Evolutionary conservation across 352 stramenopile genomes (phyloP).

Genomic region (Phytophthora meadii): DNA sequence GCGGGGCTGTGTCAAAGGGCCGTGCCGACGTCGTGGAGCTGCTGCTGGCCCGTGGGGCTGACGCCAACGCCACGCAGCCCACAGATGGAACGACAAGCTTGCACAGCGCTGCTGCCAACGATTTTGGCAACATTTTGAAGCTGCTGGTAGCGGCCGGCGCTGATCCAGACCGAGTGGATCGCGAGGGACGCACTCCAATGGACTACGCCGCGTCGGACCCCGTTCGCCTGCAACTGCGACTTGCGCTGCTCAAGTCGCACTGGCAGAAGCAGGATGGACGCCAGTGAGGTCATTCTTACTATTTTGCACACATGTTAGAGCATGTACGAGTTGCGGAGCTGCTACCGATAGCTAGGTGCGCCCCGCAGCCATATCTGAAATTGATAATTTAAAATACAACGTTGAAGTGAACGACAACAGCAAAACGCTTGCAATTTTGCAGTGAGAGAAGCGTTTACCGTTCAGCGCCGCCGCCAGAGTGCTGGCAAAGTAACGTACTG

Average conservation of each 20-base stretch:
- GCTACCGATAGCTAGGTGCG: slow-evolving; percentile 5
- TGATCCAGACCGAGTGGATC: slow-evolving; percentile 46
- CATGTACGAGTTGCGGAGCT: slow-evolving; percentile 33
- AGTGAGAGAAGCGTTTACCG: background rate
- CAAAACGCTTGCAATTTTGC: background rate
- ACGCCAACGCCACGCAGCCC: slow-evolving; percentile 49
- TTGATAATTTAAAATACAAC: slow-evolving; percentile 31
- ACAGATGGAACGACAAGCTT: slow-evolving; percentile 55
- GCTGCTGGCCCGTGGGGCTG: slow-evolving; percentile 46
- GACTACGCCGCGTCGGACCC: slow-evolving; percentile 55
- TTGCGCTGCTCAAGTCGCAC: slow-evolving; percentile 62
- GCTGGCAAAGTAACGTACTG: too few species aligned
- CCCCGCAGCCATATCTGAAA: slow-evolving; percentile 26
- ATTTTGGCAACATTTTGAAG: slow-evolving; percentile 47
- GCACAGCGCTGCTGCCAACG: slow-evolving; percentile 57
- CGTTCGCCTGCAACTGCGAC: slow-evolving; percentile 53
- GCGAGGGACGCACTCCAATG: slow-evolving; percentile 43
- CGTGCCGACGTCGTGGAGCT: slow-evolving; percentile 43
- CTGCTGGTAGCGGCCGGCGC: slow-evolving; percentile 42
- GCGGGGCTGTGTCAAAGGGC: slow-evolving; percentile 52
- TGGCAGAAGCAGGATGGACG: slow-evolving; percentile 50
- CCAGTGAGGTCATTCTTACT: slow-evolving; percentile 19
- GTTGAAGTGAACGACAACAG: slow-evolving; percentile 7
- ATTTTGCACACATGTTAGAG: slow-evolving; percentile 37
- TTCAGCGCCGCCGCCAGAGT: too few species aligned